Conservation (phyloP, 1,284 basidiomycete species). For the Athelia psychrophila region DNA sequence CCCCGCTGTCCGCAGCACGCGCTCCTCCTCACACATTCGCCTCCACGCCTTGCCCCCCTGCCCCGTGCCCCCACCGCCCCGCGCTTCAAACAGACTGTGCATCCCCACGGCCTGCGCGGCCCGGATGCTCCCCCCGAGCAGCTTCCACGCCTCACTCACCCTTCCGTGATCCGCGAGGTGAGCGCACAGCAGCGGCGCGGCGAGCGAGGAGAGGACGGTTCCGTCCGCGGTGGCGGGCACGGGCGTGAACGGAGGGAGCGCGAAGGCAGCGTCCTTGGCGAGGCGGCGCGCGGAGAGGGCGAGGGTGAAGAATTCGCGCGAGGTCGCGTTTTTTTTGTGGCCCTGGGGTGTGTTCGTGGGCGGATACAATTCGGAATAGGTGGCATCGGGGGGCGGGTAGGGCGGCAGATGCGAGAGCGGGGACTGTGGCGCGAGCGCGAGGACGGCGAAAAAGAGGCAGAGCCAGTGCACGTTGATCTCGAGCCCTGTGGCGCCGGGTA, state of each 20-base stretch:
- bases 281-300: constrained; percentile 42
- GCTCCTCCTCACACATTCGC: constrained; percentile 44
- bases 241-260: constrained; percentile 32
- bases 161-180: constrained; percentile 46
- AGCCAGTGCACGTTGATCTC: constrained; percentile 50
- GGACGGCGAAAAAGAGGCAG: constrained; percentile 43
- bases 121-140: constrained; percentile 41
- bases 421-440: constrained; percentile 35
- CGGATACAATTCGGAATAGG: background rate
- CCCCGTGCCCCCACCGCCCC: constrained; percentile 26
- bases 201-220: constrained; percentile 43
- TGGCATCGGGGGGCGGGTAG: background rate
- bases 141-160: constrained; percentile 53
- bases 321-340: constrained; percentile 19
- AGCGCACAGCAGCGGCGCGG: constrained; percentile 40
- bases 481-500: constrained; percentile 17
- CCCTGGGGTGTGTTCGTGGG: constrained; percentile 1
- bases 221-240: constrained; percentile 43
- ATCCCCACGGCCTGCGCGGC: constrained; percentile 48
- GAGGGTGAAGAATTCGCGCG: constrained; percentile 38
- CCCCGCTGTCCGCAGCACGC: constrained; percentile 37
- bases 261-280: constrained; percentile 42
- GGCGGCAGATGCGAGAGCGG: constrained; percentile 8
- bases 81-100: no score
- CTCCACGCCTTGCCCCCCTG: constrained; percentile 46